These are phyloP conservation scores for Hypoxylon sp. DNA, from an alignment of 2,329 filamentous ascomycete species.

Conservation along the genomic window DNA sequence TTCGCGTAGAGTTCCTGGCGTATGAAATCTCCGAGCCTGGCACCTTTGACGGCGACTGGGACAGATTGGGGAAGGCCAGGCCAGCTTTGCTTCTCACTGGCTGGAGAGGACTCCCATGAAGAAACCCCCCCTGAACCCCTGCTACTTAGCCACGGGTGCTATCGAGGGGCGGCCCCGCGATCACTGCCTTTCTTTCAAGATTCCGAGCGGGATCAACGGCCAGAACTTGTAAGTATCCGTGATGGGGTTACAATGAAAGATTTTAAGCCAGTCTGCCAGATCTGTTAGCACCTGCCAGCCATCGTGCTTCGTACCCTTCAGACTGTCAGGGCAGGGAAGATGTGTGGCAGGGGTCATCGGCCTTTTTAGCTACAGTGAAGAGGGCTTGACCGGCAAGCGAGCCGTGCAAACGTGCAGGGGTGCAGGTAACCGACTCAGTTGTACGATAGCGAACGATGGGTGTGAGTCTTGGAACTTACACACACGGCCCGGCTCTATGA, in stretches of 20 bases:
- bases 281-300: conserved; percentile 39
- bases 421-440: conserved; percentile 25
- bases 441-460: conserved; percentile 16
- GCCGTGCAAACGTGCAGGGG: conserved; percentile 38
- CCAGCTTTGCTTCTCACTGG: conserved; percentile 44
- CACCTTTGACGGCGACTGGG: conserved; percentile 40
- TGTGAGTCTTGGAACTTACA: conserved; percentile 40
- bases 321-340: conserved; percentile 33
- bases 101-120: conserved; percentile 44
- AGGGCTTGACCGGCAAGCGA: conserved; percentile 39
- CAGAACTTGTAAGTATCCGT: conserved; percentile 46
- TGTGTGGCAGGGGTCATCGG: conserved; percentile 38
- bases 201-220: conserved; percentile 44
- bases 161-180: conserved; percentile 40
- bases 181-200: conserved; percentile 40
- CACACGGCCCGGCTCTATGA: conserved; percentile 42
- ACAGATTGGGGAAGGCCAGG: conserved; percentile 48
- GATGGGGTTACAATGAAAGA: conserved; percentile 46
- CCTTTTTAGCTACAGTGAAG: conserved; percentile 36
- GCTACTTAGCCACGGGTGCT: conserved; percentile 37
- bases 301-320: conserved; percentile 32
- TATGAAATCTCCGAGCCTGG: conserved; percentile 39
- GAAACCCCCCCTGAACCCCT: conserved; percentile 38
- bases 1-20: conserved; percentile 37
- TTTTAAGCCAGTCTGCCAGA: conserved; percentile 37